A percentile compares a stretch with the other conserved stretches of the same genome.
These are phyloP conservation scores for Dorcoceras hygrometricum DNA, from an alignment of 257 asterid genomes.

Conservation along the genomic window DNA sequence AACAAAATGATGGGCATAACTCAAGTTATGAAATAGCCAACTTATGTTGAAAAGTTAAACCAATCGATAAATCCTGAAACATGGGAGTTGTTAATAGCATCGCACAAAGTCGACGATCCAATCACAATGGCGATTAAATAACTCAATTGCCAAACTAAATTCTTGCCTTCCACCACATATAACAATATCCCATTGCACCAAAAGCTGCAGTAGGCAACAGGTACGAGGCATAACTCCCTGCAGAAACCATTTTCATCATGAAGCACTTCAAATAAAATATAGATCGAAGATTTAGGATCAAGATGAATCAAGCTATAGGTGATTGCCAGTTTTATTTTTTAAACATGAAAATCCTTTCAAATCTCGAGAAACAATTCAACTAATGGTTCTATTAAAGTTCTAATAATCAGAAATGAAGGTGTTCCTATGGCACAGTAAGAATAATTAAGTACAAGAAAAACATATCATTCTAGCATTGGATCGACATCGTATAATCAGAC, in stretches of 20 bases:
- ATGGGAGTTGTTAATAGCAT: not conserved
- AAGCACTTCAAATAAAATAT: slow-evolving; percentile 21
- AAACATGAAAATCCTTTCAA: not conserved
- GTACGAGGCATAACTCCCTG: slow-evolving; percentile 68
- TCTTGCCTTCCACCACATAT: slow-evolving; percentile 89
- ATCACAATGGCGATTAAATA: slow-evolving; percentile 16
- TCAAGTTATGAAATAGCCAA: not conserved
- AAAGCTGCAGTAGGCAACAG: slow-evolving; percentile 78
- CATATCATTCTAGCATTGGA: not conserved
- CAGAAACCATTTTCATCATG: slow-evolving; percentile 18
- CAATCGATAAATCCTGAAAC: not conserved
- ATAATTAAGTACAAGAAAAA: not conserved
- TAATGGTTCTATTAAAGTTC: not conserved
- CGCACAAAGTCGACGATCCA: not conserved
- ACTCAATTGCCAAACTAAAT: slow-evolving; percentile 18
- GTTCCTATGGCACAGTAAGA: not conserved
- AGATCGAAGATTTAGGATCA: slow-evolving; percentile 6
- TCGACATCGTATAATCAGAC: not conserved
- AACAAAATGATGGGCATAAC: not conserved
- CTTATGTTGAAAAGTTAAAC: not conserved
- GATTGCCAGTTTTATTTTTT: not conserved
- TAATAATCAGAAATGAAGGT: not conserved
- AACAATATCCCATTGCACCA: slow-evolving; percentile 82
- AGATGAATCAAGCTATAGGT: slow-evolving; percentile 7
- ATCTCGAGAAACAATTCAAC: not conserved